A percentile compares a stretch with the other conserved stretches of the same genome.
Conservation (phyloP, 2,329 filamentous ascomycete genomes). For the Cyphellophora attinorum region DNA sequence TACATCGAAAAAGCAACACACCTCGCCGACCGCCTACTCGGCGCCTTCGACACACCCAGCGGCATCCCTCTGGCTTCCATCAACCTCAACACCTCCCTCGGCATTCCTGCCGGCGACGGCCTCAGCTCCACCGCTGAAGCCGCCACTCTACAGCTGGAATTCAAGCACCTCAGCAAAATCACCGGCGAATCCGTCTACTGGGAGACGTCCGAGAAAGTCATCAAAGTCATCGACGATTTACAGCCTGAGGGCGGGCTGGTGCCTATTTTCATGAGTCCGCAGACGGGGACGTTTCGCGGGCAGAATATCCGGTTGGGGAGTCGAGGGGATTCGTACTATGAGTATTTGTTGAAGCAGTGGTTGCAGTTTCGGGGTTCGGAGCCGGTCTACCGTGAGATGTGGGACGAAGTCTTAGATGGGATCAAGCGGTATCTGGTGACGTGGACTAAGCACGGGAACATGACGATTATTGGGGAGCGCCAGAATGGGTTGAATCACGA, state of each 20-base stretch:
- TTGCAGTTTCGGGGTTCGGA: conserved; percentile 85
- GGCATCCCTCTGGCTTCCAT: conserved; percentile 87
- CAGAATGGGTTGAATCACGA: conserved; percentile 58
- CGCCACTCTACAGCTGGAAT: conserved; percentile 84
- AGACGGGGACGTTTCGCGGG: conserved; percentile 68
- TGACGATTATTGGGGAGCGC: conserved; percentile 85
- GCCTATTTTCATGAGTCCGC: conserved; percentile 81
- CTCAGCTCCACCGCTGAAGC: conserved; percentile 92
- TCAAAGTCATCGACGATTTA: conserved; percentile 81
- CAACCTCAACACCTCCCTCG: conserved; percentile 67
- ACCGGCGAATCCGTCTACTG: conserved; percentile 90
- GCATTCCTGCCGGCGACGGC: conserved; percentile 72
- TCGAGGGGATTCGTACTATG: conserved; percentile 94
- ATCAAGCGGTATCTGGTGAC: conserved; percentile 88
- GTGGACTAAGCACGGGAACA: conserved; percentile 68
- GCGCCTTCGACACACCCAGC: conserved; percentile 78
- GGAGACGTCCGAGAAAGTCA: conserved; percentile 84
- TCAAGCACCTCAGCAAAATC: conserved; percentile 92
- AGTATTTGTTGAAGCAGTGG: conserved; percentile 98
- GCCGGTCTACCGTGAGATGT: conserved; percentile 80
- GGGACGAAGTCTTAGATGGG: conserved; percentile 74
- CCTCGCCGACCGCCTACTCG: conserved; percentile 74
- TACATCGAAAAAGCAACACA: conserved; percentile 96
- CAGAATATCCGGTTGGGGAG: conserved; percentile 85
- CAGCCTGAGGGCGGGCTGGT: conserved; percentile 70